Conservation (phyloP, 768 basidiomycete genomes). For the Lentinula aciculospora region DNA sequence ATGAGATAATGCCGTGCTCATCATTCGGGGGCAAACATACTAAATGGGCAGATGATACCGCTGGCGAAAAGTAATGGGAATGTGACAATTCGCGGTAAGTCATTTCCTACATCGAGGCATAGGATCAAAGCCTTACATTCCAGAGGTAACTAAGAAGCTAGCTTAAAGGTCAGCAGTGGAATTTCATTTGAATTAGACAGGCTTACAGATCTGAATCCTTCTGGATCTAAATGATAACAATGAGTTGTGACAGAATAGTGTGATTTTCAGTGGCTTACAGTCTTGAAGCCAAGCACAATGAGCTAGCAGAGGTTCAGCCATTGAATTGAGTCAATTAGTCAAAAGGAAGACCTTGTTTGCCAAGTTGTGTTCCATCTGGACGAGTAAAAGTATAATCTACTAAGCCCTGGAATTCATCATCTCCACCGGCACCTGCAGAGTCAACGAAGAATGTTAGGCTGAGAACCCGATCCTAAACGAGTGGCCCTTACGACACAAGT, state of each 20-base stretch:
- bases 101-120: neutral
- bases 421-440: slow-evolving; percentile 46
- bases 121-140: slow-evolving; percentile 37
- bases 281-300: slow-evolving; percentile 65
- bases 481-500: slow-evolving; percentile 44
- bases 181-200: neutral
- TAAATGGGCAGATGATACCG: slow-evolving; percentile 51
- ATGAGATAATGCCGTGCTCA: slow-evolving; percentile 1
- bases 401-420: slow-evolving; percentile 58
- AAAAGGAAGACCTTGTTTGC: slow-evolving; percentile 45
- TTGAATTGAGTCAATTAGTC: neutral
- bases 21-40: slow-evolving; percentile 22
- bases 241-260: neutral
- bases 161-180: neutral
- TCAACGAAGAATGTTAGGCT: neutral
- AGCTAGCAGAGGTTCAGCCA: slow-evolving; percentile 25
- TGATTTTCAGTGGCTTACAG: slow-evolving; percentile 31
- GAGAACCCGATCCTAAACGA: neutral
- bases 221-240: slow-evolving; percentile 38
- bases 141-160: slow-evolving; percentile 65
- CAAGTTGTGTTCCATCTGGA: slow-evolving; percentile 59
- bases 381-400: slow-evolving; percentile 58
- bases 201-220: slow-evolving; percentile 58
- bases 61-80: slow-evolving; percentile 15
- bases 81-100: neutral